Conservation (phyloP, 1,139 yeast genomes). For the Saccharomyces hybrid region DNA sequence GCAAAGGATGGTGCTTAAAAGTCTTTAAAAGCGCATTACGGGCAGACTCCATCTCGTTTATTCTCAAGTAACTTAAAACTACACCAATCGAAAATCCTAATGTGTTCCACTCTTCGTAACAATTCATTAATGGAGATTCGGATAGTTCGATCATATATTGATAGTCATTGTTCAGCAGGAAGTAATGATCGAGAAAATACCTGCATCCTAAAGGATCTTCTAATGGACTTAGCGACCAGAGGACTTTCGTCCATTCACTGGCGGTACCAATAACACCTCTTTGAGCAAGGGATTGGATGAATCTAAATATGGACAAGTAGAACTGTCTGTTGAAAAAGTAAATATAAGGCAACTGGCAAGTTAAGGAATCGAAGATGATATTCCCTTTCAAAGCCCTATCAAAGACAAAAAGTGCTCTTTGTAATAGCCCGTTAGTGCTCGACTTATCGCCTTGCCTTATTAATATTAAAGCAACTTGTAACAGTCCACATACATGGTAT, state of each 20-base stretch:
- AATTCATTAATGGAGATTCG: conserved; percentile 45
- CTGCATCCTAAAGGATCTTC: conserved; percentile 84
- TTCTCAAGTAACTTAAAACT: conserved; percentile 50
- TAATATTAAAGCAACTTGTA: conserved; percentile 71
- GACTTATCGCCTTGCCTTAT: conserved; percentile 68
- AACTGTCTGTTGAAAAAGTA: conserved; percentile 69
- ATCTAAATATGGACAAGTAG: conserved; percentile 64
- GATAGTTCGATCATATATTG: conserved; percentile 52
- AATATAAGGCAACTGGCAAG: conserved; percentile 69
- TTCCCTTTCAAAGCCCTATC: conserved; percentile 54
- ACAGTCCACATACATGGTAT: conserved; percentile 68
- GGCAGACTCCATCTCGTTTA: conserved; percentile 40
- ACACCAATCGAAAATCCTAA: conserved; percentile 67
- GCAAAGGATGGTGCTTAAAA: conserved; percentile 49
- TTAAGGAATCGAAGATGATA: conserved; percentile 49
- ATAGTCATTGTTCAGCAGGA: conserved; percentile 59
- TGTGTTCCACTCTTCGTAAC: conserved; percentile 61
- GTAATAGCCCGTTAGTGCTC: conserved; percentile 61
- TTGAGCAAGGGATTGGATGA: conserved; percentile 63
- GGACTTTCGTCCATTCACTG: conserved; percentile 60
- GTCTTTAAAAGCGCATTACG: conserved; percentile 43
- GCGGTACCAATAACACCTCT: conserved; percentile 76
- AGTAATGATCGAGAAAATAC: conserved; percentile 73
- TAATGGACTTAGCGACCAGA: conserved; percentile 62
- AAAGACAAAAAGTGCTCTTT: conserved; percentile 69